Conservation (phyloP, 768 basidiomycete genomes). For the Podaxis sp. region DNA sequence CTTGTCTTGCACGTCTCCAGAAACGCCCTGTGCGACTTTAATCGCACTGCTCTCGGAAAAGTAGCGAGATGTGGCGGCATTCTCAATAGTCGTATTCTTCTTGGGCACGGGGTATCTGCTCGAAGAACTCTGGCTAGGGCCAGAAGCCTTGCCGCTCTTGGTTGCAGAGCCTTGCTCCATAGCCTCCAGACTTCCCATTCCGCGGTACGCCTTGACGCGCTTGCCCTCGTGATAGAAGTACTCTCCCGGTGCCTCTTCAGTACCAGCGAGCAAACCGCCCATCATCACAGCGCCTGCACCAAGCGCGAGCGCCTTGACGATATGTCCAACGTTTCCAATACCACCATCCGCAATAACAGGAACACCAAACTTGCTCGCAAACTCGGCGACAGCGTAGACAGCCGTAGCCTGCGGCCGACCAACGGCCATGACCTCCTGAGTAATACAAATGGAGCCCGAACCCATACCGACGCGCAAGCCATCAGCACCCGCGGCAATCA, state of each 20-base stretch:
- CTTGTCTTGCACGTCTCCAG: constrained; percentile 97
- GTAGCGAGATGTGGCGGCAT: constrained; percentile 95
- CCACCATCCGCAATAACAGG: constrained; percentile 98
- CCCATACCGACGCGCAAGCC: constrained; percentile 98
- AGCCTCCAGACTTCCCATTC: constrained; percentile 96
- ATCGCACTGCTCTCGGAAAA: constrained; percentile 91
- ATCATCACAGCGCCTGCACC: constrained; percentile 99
- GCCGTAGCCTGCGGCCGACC: constrained; percentile 97
- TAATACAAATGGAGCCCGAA: constrained; percentile 97
- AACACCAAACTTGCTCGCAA: constrained; percentile 89
- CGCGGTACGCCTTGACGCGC: constrained; percentile 97
- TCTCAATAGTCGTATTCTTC: constrained; percentile 61
- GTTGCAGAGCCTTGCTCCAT: constrained; percentile 77
- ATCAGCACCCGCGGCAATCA: constrained; percentile 94
- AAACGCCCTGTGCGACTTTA: constrained; percentile 96
- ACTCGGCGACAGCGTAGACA: constrained; percentile 96
- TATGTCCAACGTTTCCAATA: constrained; percentile 92
- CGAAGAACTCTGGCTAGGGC: constrained; percentile 16
- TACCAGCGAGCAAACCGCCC: constrained; percentile 94
- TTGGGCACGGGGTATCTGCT: constrained; percentile 50
- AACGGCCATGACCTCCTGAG: constrained; percentile 99
- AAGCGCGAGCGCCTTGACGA: constrained; percentile 93
- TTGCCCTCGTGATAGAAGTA: constrained; percentile 99
- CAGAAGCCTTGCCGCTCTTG: constrained; percentile 26
- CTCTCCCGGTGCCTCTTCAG: constrained; percentile 96